Percentiles rank a stretch among this genome's conserved stretches.
Conservation (phyloP, 345 rosid genomes). For the Euclidium syriacum region DNA sequence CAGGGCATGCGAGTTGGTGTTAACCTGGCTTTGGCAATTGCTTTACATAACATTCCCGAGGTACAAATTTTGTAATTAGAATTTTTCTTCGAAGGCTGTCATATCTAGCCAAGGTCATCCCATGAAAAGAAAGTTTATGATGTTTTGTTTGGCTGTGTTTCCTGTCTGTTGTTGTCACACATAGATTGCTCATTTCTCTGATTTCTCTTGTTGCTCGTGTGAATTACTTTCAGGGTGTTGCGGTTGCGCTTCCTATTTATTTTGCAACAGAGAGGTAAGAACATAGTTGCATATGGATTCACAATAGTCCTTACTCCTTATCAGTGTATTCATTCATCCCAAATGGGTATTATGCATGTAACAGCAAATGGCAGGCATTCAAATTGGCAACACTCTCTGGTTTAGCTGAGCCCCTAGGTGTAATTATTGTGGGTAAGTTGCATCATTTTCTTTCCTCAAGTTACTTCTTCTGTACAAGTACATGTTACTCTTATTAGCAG, state of each 20-base stretch:
- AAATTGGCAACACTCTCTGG: slow-evolving; percentile 95
- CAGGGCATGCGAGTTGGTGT: slow-evolving; percentile 95
- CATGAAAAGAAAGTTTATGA: neutral
- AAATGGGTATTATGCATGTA: slow-evolving; percentile 19
- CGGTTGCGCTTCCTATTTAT: slow-evolving; percentile 94
- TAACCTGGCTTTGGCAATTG: slow-evolving; percentile 93
- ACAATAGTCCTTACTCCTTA: no score
- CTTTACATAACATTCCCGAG: slow-evolving; percentile 99
- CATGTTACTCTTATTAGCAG: neutral
- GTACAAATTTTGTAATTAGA: slow-evolving; percentile 36
- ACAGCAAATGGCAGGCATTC: slow-evolving; percentile 99
- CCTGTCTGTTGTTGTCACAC: neutral
- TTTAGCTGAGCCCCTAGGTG: slow-evolving; percentile 97
- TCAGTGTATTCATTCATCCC: slow-evolving; percentile 11
- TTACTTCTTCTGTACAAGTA: neutral
- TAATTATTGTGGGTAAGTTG: slow-evolving; percentile 76
- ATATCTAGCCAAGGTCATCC: neutral
- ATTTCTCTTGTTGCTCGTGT: slow-evolving; percentile 9
- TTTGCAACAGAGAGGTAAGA: slow-evolving; percentile 95
- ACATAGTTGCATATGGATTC: slow-evolving; percentile 1
- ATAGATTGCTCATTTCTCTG: slow-evolving; percentile 1
- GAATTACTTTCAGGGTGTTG: slow-evolving; percentile 70
- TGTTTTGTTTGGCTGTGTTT: neutral
- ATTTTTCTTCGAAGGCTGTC: neutral
- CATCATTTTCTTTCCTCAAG: neutral